phyloP scores from a whole-genome alignment of 768 basidiomycete species.

The Trametes cubensis region DNA sequence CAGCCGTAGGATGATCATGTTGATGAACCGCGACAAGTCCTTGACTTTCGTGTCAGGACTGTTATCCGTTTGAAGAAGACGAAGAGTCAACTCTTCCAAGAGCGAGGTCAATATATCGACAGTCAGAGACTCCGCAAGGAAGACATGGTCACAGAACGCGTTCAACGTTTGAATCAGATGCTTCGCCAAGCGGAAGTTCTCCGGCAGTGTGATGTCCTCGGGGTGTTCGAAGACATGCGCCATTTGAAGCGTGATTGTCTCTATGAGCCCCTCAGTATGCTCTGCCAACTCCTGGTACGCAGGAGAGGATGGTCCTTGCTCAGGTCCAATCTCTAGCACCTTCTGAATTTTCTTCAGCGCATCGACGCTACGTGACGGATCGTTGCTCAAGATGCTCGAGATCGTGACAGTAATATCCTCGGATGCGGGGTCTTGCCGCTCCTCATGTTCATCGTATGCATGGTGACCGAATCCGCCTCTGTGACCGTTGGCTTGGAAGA shows the following conservation, averaged over 20 bases:
- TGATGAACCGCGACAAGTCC: slow-evolving; percentile 94
- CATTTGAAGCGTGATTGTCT: slow-evolving; percentile 91
- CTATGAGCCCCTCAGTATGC: slow-evolving; percentile 81
- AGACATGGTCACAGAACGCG: slow-evolving; percentile 88
- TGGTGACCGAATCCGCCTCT: slow-evolving; percentile 1
- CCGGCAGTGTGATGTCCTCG: slow-evolving; percentile 69
- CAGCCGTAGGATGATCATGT: slow-evolving; percentile 94
- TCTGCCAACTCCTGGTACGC: slow-evolving; percentile 79
- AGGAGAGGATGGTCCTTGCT: slow-evolving; percentile 66
- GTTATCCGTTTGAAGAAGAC: slow-evolving; percentile 93
- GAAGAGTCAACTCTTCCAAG: slow-evolving; percentile 88
- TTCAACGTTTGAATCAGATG: slow-evolving; percentile 97
- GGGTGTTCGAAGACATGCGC: slow-evolving; percentile 86
- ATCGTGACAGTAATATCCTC: slow-evolving; percentile 79
- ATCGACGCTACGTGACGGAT: slow-evolving; percentile 85
- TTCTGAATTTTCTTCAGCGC: slow-evolving; percentile 92
- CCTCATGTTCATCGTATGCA: slow-evolving; percentile 28
- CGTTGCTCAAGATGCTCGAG: slow-evolving; percentile 86
- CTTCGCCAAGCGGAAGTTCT: slow-evolving; percentile 93
- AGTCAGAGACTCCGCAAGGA: slow-evolving; percentile 85
- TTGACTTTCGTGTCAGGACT: slow-evolving; percentile 81
- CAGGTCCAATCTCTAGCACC: slow-evolving; percentile 75
- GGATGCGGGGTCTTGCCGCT: slow-evolving; percentile 38
- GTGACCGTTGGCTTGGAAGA: slow-evolving; percentile 20
- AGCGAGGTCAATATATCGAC: slow-evolving; percentile 83